These are phyloP conservation scores for Phytophthora nicotianae DNA, from an alignment of 352 stramenopile species.

Conservation along the genomic window DNA sequence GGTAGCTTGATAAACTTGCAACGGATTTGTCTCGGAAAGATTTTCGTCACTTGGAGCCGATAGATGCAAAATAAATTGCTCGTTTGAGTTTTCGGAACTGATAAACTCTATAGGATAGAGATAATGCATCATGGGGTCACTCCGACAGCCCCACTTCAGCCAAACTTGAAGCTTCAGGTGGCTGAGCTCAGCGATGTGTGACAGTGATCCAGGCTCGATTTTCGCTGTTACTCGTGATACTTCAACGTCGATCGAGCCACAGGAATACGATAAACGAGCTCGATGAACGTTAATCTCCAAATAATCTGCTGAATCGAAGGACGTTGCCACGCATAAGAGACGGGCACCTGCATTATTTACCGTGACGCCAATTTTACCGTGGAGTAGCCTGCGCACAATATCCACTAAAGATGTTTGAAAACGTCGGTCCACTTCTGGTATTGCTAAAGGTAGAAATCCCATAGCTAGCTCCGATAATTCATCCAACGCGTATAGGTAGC, in stretches of 20 bases:
- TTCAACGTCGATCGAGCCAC: conserved; percentile 40
- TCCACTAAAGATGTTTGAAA: conserved; percentile 50
- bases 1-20: conserved; percentile 39
- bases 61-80: conserved; percentile 18
- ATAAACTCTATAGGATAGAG: conserved; percentile 54
- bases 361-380: conserved; percentile 50
- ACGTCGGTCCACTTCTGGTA: conserved; percentile 55
- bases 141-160: conserved; percentile 46
- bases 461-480: conserved; percentile 47
- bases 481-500: conserved; percentile 57
- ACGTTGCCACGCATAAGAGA: conserved; percentile 47
- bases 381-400: conserved; percentile 60
- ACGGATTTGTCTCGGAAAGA: conserved; percentile 8
- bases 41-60: background rate
- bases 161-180: conserved; percentile 52
- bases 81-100: conserved; percentile 1
- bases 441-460: conserved; percentile 40
- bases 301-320: conserved; percentile 62
- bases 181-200: conserved; percentile 66
- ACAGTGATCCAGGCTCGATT: conserved; percentile 71
- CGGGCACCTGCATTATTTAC: conserved; percentile 51
- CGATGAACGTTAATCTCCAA: conserved; percentile 51
- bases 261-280: conserved; percentile 39
- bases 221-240: conserved; percentile 56
- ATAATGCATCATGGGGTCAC: conserved; percentile 46